A percentile compares a stretch with the other conserved stretches of the same genome.
Evolutionary conservation across 164 flowering plant species (phyloP).

Genomic region (Sextonia rubra): DNA sequence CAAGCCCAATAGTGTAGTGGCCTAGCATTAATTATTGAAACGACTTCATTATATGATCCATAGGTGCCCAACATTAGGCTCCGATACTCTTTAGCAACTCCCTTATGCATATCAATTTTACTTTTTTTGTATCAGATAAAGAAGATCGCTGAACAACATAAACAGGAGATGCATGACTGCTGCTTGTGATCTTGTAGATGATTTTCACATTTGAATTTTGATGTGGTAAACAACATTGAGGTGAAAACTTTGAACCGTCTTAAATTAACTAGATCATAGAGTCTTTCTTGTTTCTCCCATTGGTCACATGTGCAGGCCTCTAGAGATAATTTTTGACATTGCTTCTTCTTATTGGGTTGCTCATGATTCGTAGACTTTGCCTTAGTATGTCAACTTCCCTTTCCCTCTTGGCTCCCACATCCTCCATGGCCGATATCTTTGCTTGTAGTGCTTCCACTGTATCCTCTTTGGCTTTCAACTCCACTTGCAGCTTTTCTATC

Average conservation of each 20-base stretch:
- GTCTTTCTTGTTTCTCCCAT: background rate
- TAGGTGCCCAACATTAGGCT: background rate
- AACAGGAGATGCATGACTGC: background rate
- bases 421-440: constrained; percentile 33
- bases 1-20: background rate
- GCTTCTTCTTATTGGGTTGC: constrained; percentile 29
- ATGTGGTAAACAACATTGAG: background rate
- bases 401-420: constrained; percentile 36
- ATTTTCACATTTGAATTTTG: background rate
- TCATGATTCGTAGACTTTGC: constrained; percentile 65
- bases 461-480: constrained; percentile 51
- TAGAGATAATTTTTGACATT: constrained; percentile 2
- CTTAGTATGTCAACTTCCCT: constrained; percentile 64
- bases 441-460: constrained; percentile 35
- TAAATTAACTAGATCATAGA: background rate
- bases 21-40: too few species aligned
- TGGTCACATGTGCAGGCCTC: constrained; percentile 13
- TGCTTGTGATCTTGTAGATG: background rate
- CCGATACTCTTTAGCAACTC: background rate
- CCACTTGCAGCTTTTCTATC: constrained; percentile 34
- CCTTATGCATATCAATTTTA: background rate
- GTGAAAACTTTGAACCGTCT: background rate
- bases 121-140: background rate
- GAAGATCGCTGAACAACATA: background rate
- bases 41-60: background rate